Evolutionary conservation across 495 filamentous ascomycete genomes (phyloP), one percentile per base, ranked within the genome.

Genomic region (Pseudoneurospora amorphoporcata): DNA sequence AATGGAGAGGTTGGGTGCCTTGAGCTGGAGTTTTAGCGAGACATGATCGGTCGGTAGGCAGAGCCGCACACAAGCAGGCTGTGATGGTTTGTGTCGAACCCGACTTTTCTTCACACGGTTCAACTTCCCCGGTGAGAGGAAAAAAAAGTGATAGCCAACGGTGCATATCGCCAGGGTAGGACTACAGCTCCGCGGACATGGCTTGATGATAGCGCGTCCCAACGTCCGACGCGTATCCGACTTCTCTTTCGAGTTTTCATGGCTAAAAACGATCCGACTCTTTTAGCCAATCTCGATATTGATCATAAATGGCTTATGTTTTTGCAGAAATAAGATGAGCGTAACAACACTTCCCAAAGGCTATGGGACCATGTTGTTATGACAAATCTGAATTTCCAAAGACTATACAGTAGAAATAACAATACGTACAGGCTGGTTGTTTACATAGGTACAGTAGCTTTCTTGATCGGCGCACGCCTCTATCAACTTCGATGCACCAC

Each of bases 401-500:
- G 12, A 32, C 10, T 53, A 43, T 35, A 19, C 38, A 43, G 70
- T n/a, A 17, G 23, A 37, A 7, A 65, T 29, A 29, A 29, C 12
- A 37, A 39, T 16, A 8, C 6, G 58, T 69, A 39, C 29, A 70
- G 14, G 32, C 69, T 35, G 39, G 4, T 45, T n/a, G 14, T 19
- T 19, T 32, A 9, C n/a, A n/a, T n/a, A n/a, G n/a, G n/a, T n/a
- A n/a, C 68, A 70, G 39, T 12, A 45, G 38, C 58, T 53, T 71
- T 73, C 71, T 71, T 65, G 76, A 77, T 77, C 76, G 72, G 68
- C 74, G 68, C 29, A 68, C 68, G 19, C 40, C 72, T 39, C 68
- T 35, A 41, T 40, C 17, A 58, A 39, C 65, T 43, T 53, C 42
- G n/a, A 40, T 39, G 38, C 65, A 32, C 43, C 53, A 38, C 45